Evolutionary conservation across 2,329 filamentous ascomycete genomes (phyloP).

Genomic region (Nothomitra cinnamomea): DNA sequence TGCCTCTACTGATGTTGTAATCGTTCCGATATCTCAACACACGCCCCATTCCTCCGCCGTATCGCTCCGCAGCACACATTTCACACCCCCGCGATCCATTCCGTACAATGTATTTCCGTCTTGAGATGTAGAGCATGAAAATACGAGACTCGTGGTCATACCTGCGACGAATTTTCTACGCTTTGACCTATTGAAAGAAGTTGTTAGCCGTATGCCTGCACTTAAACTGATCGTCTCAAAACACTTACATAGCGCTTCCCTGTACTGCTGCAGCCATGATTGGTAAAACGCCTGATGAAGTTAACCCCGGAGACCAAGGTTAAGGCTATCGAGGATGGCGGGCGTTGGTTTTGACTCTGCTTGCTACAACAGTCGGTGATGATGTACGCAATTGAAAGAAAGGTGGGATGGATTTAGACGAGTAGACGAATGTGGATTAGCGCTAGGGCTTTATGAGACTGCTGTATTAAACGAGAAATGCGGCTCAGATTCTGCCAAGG

Average conservation of each 20-base stretch:
- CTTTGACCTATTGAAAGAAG: conserved; percentile 49
- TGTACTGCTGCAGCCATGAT: conserved; percentile 23
- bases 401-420: conserved; percentile 3
- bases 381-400: not conserved
- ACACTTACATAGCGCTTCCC: conserved; percentile 21
- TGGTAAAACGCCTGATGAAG: conserved; percentile 14
- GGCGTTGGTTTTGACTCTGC: conserved; percentile 14
- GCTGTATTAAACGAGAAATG: not conserved
- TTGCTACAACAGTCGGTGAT: not conserved
- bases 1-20: not conserved
- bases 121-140: not conserved
- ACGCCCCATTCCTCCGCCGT: not conserved
- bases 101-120: not conserved
- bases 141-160: conserved; percentile 12
- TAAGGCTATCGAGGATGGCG: conserved; percentile 13
- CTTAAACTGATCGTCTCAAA: not conserved
- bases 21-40: not conserved
- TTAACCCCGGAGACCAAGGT: not conserved
- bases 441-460: not conserved
- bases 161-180: conserved; percentile 51
- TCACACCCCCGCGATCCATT: not conserved
- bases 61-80: not conserved
- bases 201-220: conserved; percentile 7
- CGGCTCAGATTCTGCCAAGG: not conserved
- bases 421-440: not conserved